A percentile compares a stretch with the other conserved stretches of the same genome.
These are phyloP conservation scores for Zopfia rhizophila DNA, from an alignment of 2,329 filamentous ascomycete species.

Conservation along the genomic window DNA sequence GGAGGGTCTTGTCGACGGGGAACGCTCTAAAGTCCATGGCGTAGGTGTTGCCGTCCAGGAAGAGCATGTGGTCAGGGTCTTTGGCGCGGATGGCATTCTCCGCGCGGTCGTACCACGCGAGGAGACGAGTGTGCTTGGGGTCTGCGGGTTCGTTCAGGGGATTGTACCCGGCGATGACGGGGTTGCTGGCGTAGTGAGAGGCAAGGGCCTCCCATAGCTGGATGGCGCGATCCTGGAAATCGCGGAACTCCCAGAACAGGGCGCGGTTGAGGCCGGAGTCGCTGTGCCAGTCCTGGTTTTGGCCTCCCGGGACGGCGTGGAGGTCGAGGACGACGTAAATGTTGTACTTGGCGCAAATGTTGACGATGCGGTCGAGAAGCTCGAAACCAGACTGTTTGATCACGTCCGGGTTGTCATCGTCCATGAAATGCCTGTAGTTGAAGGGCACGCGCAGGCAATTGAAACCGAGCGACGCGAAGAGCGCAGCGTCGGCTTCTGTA, in stretches of 20 bases:
- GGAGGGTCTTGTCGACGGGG: slow-evolving; percentile 48
- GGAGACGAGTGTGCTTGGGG: slow-evolving; percentile 20
- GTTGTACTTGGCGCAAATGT: slow-evolving; percentile 19
- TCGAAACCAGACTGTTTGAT: slow-evolving; percentile 19
- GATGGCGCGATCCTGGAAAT: slow-evolving; percentile 24
- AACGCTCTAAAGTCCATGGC: slow-evolving; percentile 62
- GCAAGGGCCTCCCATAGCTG: slow-evolving; percentile 23
- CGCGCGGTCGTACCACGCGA: slow-evolving; percentile 22
- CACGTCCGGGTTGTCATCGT: slow-evolving; percentile 18
- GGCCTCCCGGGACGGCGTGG: slow-evolving; percentile 26
- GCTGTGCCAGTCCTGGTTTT: slow-evolving; percentile 30
- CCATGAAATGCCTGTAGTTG: slow-evolving; percentile 25
- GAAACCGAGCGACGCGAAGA: slow-evolving; percentile 22
- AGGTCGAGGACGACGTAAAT: slow-evolving; percentile 28
- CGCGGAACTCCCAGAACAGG: slow-evolving; percentile 25
- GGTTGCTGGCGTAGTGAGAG: slow-evolving; percentile 16
- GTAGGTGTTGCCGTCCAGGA: slow-evolving; percentile 65
- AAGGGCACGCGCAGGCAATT: slow-evolving; percentile 24
- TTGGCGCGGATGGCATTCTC: slow-evolving; percentile 24
- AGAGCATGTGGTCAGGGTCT: slow-evolving; percentile 58
- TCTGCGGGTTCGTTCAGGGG: slow-evolving; percentile 28
- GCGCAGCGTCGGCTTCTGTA: slow-evolving; percentile 24
- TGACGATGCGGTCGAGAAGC: slow-evolving; percentile 22
- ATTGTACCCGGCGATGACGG: slow-evolving; percentile 25
- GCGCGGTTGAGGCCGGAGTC: slow-evolving; percentile 24